Base-by-base conservation (phyloP, 805 yeast species). In the Saccharomycopsis sp. region DNA sequence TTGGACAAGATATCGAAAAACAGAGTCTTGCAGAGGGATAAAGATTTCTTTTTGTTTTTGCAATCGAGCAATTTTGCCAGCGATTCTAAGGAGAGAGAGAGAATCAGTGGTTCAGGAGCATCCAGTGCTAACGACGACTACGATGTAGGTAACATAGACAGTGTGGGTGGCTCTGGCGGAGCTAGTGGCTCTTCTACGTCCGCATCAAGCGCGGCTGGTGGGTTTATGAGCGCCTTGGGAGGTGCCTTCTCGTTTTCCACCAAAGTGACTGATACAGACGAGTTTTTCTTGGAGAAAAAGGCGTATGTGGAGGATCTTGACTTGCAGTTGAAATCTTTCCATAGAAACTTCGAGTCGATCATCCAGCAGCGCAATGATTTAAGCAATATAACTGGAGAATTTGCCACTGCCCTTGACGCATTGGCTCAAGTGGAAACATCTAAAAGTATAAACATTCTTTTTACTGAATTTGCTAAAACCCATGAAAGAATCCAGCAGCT, bases 381-480 rank as follows among this genome's bases (percentile, higher is more conserved):
- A 59, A 78, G 87, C 4, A 69, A 75, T 1, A 80, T 91, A 0
- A 75, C 89, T 34, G 85, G 81, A 51, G 97, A 92, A 59, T 79
- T 88, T 72, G 66, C 86, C 61, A 67, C 68, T 57, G 69, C 81
- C 53, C 65, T 86, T 14, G 80, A 81, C 24, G 81, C 83, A 14
- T 70, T 94, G 62, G 83, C 90, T 1, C 85, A 80, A 16, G 75
- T 90, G 57, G 97, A 91, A 67, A 81, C 91, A 1, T 86, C 88
- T 62, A 81, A 79, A 64, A 75, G 77, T 16, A 77, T 89, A 1
- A 78, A 85, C 7, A 80, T 79, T n/a, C 74, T 90, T 12, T 77
- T 92, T 58, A 70, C 73, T 20, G 84, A 84, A 57, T 91, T 91
- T 69, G 83, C 91, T 41, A 83, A 82, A 37, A 81, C 89, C 7